Percentiles rank a stretch among this genome's conserved stretches.
Conservation (phyloP, 768 basidiomycete species). For the Sistotremastrum niveocremeum region DNA sequence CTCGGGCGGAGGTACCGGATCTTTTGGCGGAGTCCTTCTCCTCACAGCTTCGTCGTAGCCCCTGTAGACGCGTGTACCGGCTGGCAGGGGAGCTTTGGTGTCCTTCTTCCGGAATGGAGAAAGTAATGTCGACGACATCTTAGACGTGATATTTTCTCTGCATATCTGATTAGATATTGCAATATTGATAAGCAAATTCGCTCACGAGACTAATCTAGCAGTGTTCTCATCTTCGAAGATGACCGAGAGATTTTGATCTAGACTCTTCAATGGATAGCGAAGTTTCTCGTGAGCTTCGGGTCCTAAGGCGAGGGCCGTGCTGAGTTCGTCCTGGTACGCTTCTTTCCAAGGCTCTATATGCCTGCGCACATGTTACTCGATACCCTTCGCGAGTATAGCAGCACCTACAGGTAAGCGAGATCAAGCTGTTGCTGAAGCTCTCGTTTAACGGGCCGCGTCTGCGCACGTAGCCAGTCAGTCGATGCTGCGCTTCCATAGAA, state of each 20-base stretch:
- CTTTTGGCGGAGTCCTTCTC: conserved; percentile 2
- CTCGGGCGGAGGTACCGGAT: conserved; percentile 6
- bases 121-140: not conserved
- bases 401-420: not conserved
- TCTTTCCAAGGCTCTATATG: conserved; percentile 23
- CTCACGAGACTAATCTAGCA: conserved; percentile 21
- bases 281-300: conserved; percentile 25
- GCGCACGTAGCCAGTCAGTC: not conserved
- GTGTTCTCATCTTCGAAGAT: conserved; percentile 24
- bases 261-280: conserved; percentile 13
- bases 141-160: not conserved
- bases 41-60: conserved; percentile 19
- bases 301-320: conserved; percentile 19
- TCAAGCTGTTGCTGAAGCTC: not conserved
- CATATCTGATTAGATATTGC: not conserved
- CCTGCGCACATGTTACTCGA: not conserved
- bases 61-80: conserved; percentile 14
- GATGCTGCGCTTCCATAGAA: not conserved
- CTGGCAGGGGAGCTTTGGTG: conserved; percentile 3
- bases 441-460: conserved; percentile 18
- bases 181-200: not conserved
- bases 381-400: conserved; percentile 3
- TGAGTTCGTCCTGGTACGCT: conserved; percentile 25
- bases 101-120: not conserved
- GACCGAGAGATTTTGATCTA: conserved; percentile 13